Percentiles rank a stretch among this genome's conserved stretches.
These are phyloP conservation scores for Fragaria nilgerrensis DNA, from an alignment of 306 rosid genomes.

Conservation along the genomic window DNA sequence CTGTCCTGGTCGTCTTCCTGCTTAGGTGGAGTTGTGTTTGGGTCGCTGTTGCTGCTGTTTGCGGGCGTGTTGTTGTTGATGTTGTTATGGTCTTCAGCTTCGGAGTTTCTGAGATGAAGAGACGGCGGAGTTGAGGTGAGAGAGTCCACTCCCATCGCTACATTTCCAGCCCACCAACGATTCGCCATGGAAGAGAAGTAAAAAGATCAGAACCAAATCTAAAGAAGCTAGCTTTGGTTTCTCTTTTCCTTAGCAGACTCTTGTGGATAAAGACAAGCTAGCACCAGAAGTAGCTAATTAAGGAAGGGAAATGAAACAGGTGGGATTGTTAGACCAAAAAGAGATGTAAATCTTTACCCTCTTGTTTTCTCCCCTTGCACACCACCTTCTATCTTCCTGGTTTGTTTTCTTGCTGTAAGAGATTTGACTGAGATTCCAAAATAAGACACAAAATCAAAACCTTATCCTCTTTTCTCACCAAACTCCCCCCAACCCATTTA, in stretches of 20 bases:
- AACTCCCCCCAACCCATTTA: background rate
- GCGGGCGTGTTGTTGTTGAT: constrained; percentile 32
- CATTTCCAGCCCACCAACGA: constrained; percentile 84
- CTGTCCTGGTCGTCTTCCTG: constrained; percentile 43
- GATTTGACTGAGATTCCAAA: constrained; percentile 27
- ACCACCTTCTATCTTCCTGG: background rate
- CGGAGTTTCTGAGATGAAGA: constrained; percentile 47
- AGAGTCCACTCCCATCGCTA: constrained; percentile 51
- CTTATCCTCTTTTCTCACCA: constrained; percentile 29
- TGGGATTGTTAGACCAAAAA: constrained; percentile 13
- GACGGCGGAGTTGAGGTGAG: constrained; percentile 48
- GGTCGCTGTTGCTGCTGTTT: constrained; percentile 37
- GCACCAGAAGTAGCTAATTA: background rate
- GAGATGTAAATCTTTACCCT: background rate
- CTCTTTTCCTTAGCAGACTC: background rate
- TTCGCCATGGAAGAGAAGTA: constrained; percentile 47
- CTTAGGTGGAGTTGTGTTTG: constrained; percentile 34
- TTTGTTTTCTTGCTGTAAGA: constrained; percentile 10
- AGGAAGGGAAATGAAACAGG: background rate
- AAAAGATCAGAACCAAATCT: background rate
- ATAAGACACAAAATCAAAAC: constrained; percentile 23
- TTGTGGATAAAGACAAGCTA: constrained; percentile 15
- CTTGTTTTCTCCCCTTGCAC: no score
- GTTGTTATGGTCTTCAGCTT: constrained; percentile 32
- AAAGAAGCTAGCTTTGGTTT: background rate